Evolutionary conservation across 2,329 filamentous ascomycete genomes (phyloP).

Genomic region (Colletotrichum sp.): DNA sequence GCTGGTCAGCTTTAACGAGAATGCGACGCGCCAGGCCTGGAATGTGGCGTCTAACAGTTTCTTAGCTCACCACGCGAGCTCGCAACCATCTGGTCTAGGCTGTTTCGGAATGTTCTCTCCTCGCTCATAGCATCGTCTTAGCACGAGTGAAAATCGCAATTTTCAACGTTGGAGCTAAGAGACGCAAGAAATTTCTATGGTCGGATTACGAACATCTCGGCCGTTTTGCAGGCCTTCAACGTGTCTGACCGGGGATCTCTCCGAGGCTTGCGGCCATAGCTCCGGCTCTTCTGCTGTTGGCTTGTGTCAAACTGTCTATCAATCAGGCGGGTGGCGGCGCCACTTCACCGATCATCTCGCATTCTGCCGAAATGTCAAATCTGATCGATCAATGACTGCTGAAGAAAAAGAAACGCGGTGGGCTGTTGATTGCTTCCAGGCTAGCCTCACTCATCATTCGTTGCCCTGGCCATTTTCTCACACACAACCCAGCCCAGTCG

Average conservation of each 20-base stretch:
- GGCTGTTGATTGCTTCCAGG: neutral
- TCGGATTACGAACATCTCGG: neutral
- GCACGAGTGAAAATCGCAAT: neutral
- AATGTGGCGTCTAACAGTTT: neutral
- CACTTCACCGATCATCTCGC: neutral
- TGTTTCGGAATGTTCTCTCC: neutral
- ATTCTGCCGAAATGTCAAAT: neutral
- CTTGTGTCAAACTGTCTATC: neutral
- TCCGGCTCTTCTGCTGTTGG: neutral
- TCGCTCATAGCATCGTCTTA: neutral
- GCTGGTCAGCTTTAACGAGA: neutral
- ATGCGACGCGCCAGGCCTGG: neutral
- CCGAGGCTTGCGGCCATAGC: neutral
- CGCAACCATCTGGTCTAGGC: neutral
- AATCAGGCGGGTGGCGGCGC: conserved; percentile 4
- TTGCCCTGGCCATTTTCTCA: neutral
- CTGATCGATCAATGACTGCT: neutral
- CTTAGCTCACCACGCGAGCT: neutral
- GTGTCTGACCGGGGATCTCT: neutral
- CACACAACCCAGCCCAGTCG: neutral
- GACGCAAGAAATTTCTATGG: neutral
- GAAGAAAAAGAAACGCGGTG: neutral
- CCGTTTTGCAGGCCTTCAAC: neutral
- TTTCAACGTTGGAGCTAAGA: neutral
- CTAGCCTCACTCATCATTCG: neutral